Conservation (phyloP, 1,284 basidiomycete genomes). For the Xerocomus alliaceus region DNA sequence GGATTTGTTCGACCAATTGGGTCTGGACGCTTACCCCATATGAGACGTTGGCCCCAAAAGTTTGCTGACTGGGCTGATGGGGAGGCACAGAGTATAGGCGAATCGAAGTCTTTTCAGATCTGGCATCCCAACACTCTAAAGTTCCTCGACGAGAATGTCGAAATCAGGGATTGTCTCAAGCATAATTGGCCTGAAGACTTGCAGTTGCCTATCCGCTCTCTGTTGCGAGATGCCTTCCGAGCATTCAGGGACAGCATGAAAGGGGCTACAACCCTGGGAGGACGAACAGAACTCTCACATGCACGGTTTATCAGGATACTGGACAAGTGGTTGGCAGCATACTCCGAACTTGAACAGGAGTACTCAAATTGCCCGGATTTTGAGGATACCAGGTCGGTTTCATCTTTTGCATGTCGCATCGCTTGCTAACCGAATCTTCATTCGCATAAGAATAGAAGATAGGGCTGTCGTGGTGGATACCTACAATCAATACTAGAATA, state of each 20-base stretch:
- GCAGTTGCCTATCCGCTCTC: not conserved
- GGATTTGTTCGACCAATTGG: conserved; percentile 5
- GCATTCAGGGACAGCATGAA: not conserved
- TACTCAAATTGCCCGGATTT: not conserved
- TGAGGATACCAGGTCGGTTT: too few species aligned
- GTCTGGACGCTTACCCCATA: not conserved
- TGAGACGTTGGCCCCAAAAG: conserved; percentile 4
- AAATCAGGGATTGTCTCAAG: not conserved
- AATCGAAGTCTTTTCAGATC: not conserved
- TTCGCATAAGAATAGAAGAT: not conserved
- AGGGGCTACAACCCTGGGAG: too few species aligned
- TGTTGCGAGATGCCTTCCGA: not conserved
- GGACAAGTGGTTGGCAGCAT: not conserved
- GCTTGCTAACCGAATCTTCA: too few species aligned
- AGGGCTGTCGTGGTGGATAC: too few species aligned
- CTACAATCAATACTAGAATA: too few species aligned
- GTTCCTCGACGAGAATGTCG: not conserved
- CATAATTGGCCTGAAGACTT: not conserved
- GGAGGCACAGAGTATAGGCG: not conserved
- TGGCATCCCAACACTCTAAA: too few species aligned
- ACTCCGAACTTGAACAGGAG: not conserved
- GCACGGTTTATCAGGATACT: not conserved
- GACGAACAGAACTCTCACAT: not conserved
- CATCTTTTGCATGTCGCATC: too few species aligned
- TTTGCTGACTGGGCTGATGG: conserved; percentile 11